Evolutionary conservation across 768 basidiomycete species (phyloP).

Genomic region (Glaciozyma antarctica): DNA sequence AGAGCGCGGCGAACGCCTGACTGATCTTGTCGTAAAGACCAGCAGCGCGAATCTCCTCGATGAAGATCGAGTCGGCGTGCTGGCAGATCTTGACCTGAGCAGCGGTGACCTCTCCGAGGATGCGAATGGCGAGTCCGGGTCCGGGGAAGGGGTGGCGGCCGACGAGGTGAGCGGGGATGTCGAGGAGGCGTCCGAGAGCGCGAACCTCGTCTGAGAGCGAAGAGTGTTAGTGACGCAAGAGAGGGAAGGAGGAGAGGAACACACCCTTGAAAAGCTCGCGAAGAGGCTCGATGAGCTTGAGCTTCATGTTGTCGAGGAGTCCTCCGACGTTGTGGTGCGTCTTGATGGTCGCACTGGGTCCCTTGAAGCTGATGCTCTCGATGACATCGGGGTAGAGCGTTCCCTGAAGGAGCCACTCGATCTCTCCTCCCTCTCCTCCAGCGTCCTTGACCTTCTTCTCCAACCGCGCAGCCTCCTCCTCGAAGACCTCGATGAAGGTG

Average conservation of each 20-base stretch:
- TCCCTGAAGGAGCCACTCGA: constrained; percentile 95
- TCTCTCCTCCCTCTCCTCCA: constrained; percentile 56
- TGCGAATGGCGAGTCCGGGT: constrained; percentile 94
- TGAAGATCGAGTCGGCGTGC: constrained; percentile 87
- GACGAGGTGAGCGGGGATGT: constrained; percentile 84
- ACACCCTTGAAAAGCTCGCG: constrained; percentile 95
- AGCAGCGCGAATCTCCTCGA: constrained; percentile 92
- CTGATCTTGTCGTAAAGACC: constrained; percentile 85
- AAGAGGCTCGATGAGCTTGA: constrained; percentile 95
- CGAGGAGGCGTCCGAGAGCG: constrained; percentile 75
- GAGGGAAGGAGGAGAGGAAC: constrained; percentile 22
- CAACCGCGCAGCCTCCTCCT: constrained; percentile 72
- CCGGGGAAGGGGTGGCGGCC: constrained; percentile 98
- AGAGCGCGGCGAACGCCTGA: constrained; percentile 90
- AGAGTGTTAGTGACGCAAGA: background rate
- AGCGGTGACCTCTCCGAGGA: constrained; percentile 86
- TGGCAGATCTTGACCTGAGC: constrained; percentile 87
- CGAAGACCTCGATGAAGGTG: constrained; percentile 96
- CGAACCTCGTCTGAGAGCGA: constrained; percentile 75
- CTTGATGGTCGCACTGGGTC: constrained; percentile 97
- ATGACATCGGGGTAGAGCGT: constrained; percentile 99
- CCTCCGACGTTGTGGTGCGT: constrained; percentile 99
- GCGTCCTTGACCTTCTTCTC: constrained; percentile 42
- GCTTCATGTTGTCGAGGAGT: constrained; percentile 89
- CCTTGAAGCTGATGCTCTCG: constrained; percentile 98